Base-by-base conservation (phyloP, 257 asterid genomes). In the Gentiana dahurica region DNA sequence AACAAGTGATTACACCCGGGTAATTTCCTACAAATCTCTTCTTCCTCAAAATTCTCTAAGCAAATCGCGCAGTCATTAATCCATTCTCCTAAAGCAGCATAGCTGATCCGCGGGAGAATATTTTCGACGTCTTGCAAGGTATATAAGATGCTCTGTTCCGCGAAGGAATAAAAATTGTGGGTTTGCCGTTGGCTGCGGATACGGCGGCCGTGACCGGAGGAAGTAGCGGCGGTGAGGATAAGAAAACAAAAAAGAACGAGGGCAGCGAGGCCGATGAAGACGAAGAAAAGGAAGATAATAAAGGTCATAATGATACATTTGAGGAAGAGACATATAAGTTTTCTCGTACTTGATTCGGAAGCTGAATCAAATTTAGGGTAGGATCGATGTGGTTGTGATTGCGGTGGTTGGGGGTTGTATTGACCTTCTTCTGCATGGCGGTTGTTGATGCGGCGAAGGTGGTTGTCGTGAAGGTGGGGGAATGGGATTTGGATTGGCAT, bases 181-280 rank as follows among this genome's bases (percentile, higher is more conserved):
- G 43, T 9, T 53, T 12, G 49, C 2, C 34, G 68, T 47, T 34
- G 52, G n/a, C 36, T 51, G 44, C 36, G 58, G 64, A 62, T 71
- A 53, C 68, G 75, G 55, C 65, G 68, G 62, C 79, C 79, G 54
- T 75, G 86, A 61, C 87, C 70, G 73, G 87, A 67, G 67, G 77
- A 68, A 55, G 90, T 77, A 71, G 87, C 67, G 65, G 77, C 68
- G 57, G 90, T 77, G 64, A 78, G 61, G 64, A 90, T 61, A 64
- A 90, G 71, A 70, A 90, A 82, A 75, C 87, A 91, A 52, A 84
- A 65, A 80, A 90, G 76, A 62, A 90, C 68, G 51, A 87, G 50
- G 66, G 95, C 95, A 4, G 96, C 94, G 74, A 90, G 79, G 36
- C 98, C 94, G 9, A 87, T 72, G 74, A 90, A 84, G 76, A 86